Evolutionary conservation across 2,329 filamentous ascomycete genomes (phyloP), one percentile per base, ranked within the genome.

Genomic region (Pestalotiopsis sp.): DNA sequence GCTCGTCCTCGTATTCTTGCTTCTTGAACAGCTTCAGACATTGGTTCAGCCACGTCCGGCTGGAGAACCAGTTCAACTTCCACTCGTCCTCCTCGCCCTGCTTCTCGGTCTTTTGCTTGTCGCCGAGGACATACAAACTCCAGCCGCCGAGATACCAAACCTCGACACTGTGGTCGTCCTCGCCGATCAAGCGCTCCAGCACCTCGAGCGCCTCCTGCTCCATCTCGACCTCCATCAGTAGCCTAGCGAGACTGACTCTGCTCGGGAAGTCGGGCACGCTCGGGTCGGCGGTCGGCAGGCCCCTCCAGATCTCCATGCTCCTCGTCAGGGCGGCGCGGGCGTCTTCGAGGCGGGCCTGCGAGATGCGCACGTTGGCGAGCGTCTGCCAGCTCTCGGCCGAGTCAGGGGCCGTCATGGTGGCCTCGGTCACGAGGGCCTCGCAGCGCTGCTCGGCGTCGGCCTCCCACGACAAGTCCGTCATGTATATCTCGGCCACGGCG

Each of bases 121-220:
- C 88, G 12, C 92, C 93, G 71, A 92, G 84, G 69, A 97, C 87
- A 78, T 94, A 93, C 73, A 97, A 86, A 74, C 94, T 95, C 93
- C 95, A 98, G 3, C 96, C 97, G 58, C 96, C 96, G 4, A 99
- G 86, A 81, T 99, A 99, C 94, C 95, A 98, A 20, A 93, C 92
- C 81, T 99, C 96, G 23, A 99, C 93, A 79, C 95, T 97, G 76
- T 92, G 88, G 77, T 99, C 97, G 73, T 99, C 95, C 78, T 99
- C 96, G 45, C 88, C 85, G 52, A 97, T 89, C 66, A 99, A 84
- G 66, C 93, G 86, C 78, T 97, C 93, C 66, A 98, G 84, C 3
- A 98, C 94, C 68, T 92, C 89, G 68, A 97, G 88, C 0, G 96
- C 95, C 71, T 95, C 92, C 64, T 92, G 87, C 79, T 97, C 92